phyloP scores from a whole-genome alignment of 139 green algal species.

The Chlorella sp. region DNA sequence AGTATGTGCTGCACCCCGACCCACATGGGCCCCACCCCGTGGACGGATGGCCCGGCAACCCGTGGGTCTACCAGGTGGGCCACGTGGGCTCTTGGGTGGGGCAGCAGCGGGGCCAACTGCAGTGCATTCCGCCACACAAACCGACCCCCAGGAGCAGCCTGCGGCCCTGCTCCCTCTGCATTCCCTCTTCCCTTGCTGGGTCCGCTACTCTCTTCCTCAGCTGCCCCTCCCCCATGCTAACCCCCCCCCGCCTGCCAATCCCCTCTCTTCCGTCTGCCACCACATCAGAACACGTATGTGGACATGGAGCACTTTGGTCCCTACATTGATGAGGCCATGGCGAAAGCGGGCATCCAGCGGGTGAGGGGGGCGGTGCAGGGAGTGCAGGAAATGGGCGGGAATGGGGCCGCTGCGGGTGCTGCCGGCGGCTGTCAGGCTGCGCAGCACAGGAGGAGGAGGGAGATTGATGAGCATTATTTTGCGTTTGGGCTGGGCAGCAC shows the following conservation, averaged over 20 bases:
- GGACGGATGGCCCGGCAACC: slow-evolving; percentile 48
- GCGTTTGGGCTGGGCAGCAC: too few relatives aligned
- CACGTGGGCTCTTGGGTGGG: neutral
- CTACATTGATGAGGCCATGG: slow-evolving; percentile 45
- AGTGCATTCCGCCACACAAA: neutral
- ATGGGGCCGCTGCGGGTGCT: too few relatives aligned
- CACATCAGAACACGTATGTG: slow-evolving; percentile 51
- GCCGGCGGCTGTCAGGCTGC: neutral
- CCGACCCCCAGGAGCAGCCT: neutral
- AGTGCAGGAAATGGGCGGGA: too few relatives aligned
- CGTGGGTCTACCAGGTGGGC: slow-evolving; percentile 45
- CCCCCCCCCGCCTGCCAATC: neutral
- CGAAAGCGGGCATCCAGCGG: slow-evolving; percentile 22
- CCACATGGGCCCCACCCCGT: slow-evolving; percentile 33
- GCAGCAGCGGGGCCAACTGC: neutral
- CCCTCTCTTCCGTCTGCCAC: neutral
- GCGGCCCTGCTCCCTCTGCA: neutral
- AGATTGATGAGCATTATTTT: too few relatives aligned
- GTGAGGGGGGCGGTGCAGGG: neutral
- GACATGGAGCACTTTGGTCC: slow-evolving; percentile 46
- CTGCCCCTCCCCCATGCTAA: neutral
- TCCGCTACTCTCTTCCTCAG: neutral
- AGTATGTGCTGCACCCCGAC: slow-evolving; percentile 46
- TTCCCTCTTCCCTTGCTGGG: neutral
- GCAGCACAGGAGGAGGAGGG: neutral